Conservation (phyloP, 768 basidiomycete species). For the Agaricus sinodeliciosus region DNA sequence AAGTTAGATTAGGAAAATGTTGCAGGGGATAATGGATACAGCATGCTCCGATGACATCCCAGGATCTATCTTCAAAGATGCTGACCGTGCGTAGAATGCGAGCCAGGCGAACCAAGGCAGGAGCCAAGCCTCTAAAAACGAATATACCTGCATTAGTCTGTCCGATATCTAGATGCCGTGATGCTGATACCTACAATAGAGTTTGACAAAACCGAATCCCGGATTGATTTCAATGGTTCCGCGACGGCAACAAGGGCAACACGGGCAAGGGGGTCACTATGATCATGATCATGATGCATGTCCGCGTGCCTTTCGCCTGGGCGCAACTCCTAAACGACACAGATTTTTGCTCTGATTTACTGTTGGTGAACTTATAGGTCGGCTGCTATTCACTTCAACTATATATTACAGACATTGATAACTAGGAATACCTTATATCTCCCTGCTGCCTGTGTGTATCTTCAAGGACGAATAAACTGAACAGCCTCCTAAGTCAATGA, state of each 20-base stretch:
- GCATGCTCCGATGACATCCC: no score
- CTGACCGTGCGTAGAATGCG: no score
- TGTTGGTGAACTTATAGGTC: no score
- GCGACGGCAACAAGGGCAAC: constrained; percentile 16
- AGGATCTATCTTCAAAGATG: no score
- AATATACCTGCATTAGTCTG: no score
- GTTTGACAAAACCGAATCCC: constrained; percentile 10
- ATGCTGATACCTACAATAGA: neutral
- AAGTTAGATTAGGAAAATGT: neutral
- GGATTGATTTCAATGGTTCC: constrained; percentile 6
- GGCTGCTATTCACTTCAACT: constrained; percentile 17
- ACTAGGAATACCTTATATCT: constrained; percentile 22
- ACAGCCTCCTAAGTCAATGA: constrained; percentile 13
- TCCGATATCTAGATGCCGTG: no score
- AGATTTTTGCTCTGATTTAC: no score
- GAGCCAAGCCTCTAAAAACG: no score
- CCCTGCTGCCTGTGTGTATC: constrained; percentile 22
- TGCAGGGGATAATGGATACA: no score
- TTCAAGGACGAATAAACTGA: constrained; percentile 20
- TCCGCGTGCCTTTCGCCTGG: constrained; percentile 16
- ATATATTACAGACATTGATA: constrained; percentile 18
- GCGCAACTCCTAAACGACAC: no score
- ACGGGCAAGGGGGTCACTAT: constrained; percentile 14
- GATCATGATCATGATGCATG: constrained; percentile 16
- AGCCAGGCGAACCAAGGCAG: no score